Percentiles rank a stretch among this genome's conserved stretches.
phyloP scores from a whole-genome alignment of 345 rosid genomes.

The Laguncularia racemosa region DNA sequence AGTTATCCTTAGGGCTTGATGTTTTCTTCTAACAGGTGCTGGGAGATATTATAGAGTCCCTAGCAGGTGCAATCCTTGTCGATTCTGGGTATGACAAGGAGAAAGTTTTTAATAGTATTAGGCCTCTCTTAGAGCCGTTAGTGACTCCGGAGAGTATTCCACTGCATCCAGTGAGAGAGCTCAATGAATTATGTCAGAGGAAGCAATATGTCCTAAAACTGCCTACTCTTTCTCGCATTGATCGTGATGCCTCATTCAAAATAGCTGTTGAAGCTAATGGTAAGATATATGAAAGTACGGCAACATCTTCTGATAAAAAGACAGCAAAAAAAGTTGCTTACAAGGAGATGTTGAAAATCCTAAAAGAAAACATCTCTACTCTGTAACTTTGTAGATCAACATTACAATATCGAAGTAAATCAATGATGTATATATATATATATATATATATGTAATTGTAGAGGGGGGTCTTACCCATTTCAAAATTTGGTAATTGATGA shows the following conservation, averaged over 20 bases:
- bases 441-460: no score
- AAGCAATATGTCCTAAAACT: constrained; percentile 18
- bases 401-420: no score
- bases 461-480: no score
- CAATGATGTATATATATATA: no score
- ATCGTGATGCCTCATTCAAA: constrained; percentile 22
- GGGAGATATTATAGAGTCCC: constrained; percentile 80
- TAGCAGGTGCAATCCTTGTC: constrained; percentile 80
- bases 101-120: constrained; percentile 46
- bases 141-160: constrained; percentile 57
- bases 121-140: constrained; percentile 69
- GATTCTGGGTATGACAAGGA: constrained; percentile 72
- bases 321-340: constrained; percentile 55
- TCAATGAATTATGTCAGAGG: constrained; percentile 49
- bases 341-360: constrained; percentile 38
- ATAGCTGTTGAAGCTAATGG: constrained; percentile 56
- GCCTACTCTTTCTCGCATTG: constrained; percentile 1
- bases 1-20: no score
- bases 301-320: constrained; percentile 32
- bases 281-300: constrained; percentile 19
- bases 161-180: constrained; percentile 58
- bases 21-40: constrained; percentile 42
- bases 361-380: constrained; percentile 19
- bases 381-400: no score
- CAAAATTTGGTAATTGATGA: no score